These are phyloP conservation scores for Pseudogymnoascus sp. DNA, from an alignment of 2,329 filamentous ascomycete species.

Conservation along the genomic window DNA sequence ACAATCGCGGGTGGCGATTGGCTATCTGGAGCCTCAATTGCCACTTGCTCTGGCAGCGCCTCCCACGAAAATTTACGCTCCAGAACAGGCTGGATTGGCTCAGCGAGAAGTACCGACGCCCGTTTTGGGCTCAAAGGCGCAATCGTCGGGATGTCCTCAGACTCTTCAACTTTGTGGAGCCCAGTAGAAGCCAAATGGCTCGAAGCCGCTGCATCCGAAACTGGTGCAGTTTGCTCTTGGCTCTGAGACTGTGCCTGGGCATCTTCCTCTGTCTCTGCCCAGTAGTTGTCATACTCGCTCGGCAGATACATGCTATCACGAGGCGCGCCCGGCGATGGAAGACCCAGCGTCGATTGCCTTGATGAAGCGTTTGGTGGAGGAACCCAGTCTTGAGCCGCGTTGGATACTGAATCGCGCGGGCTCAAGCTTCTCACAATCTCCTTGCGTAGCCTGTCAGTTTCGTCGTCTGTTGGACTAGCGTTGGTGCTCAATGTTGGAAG, in stretches of 20 bases:
- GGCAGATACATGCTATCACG: slow-evolving; percentile 57
- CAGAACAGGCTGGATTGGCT: slow-evolving; percentile 12
- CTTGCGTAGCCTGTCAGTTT: slow-evolving; percentile 62
- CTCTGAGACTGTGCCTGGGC: slow-evolving; percentile 8
- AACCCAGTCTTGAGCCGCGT: slow-evolving; percentile 14
- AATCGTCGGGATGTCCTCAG: slow-evolving; percentile 10
- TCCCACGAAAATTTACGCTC: slow-evolving; percentile 38
- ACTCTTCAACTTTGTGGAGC: neutral
- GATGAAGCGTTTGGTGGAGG: slow-evolving; percentile 10
- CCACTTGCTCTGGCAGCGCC: slow-evolving; percentile 20
- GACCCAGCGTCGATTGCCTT: slow-evolving; percentile 9
- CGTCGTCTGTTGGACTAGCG: slow-evolving; percentile 34
- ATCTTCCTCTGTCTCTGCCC: slow-evolving; percentile 41
- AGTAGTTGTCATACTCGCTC: slow-evolving; percentile 60
- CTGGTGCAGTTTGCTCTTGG: neutral
- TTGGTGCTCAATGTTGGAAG: slow-evolving; percentile 19
- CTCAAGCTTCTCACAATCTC: slow-evolving; percentile 67
- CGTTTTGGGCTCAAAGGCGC: slow-evolving; percentile 17
- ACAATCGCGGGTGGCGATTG: neutral
- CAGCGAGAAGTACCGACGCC: neutral
- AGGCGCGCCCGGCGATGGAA: neutral
- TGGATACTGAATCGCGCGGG: slow-evolving; percentile 33
- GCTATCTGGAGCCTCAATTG: neutral
- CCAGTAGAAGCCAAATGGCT: neutral
- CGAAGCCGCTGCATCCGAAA: neutral